phyloP scores from a whole-genome alignment of 805 yeast species.

The Metschnikowia chrysomelidarum region DNA sequence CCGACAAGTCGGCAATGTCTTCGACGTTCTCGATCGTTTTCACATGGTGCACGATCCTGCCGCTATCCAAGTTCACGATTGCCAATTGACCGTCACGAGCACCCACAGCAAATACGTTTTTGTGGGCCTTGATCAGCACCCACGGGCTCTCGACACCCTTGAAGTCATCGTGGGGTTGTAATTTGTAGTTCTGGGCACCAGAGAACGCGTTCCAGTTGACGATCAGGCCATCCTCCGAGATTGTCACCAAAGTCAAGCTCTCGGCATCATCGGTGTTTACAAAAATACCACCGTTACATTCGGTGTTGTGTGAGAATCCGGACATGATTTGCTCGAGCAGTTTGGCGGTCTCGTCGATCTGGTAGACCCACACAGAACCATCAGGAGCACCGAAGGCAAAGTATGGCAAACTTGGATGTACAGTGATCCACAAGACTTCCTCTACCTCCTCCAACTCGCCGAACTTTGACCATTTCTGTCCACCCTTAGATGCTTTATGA shows the following conservation, averaged over 20 bases:
- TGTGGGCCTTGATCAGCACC: slow-evolving; percentile 66
- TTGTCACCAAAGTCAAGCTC: slow-evolving; percentile 63
- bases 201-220: slow-evolving; percentile 90
- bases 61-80: slow-evolving; percentile 73
- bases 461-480: slow-evolving; percentile 75
- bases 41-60: slow-evolving; percentile 64
- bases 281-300: slow-evolving; percentile 79
- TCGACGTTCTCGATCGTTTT: slow-evolving; percentile 58
- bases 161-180: slow-evolving; percentile 58
- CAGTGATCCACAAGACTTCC: slow-evolving; percentile 79
- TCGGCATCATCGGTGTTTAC: slow-evolving; percentile 53
- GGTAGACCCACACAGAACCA: slow-evolving; percentile 94
- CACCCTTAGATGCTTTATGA: slow-evolving; percentile 68
- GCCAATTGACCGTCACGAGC: slow-evolving; percentile 84
- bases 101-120: slow-evolving; percentile 69
- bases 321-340: slow-evolving; percentile 68
- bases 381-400: slow-evolving; percentile 92
- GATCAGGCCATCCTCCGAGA: slow-evolving; percentile 82
- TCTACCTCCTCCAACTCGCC: slow-evolving; percentile 82
- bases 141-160: slow-evolving; percentile 82
- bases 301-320: slow-evolving; percentile 77
- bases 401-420: slow-evolving; percentile 75
- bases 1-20: slow-evolving; percentile 43
- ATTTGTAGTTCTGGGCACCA: slow-evolving; percentile 63
- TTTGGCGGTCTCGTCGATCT: slow-evolving; percentile 49